phyloP scores from a whole-genome alignment of 2,329 filamentous ascomycete species.

The Davidsoniella eucalypti region DNA sequence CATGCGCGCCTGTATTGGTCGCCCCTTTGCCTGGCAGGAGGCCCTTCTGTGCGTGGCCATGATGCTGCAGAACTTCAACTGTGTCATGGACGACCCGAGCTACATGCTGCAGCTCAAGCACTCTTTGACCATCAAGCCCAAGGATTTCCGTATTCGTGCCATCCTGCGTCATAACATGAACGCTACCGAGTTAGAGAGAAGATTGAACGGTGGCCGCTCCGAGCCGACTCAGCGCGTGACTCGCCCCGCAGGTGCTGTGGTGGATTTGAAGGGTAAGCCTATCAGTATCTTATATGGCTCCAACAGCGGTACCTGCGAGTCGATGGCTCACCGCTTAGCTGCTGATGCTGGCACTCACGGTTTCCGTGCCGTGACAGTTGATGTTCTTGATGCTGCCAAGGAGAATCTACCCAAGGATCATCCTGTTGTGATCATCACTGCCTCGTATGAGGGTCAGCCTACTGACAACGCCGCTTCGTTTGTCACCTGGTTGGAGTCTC shows the following conservation, averaged over 20 bases:
- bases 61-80: conserved; percentile 55
- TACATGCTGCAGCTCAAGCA: conserved; percentile 40
- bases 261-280: conserved; percentile 21
- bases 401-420: conserved; percentile 41
- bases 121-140: conserved; percentile 45
- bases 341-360: conserved; percentile 41
- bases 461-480: conserved; percentile 57
- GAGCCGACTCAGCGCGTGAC: conserved; percentile 5
- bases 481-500: conserved; percentile 44
- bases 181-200: conserved; percentile 29
- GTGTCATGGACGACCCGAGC: conserved; percentile 42
- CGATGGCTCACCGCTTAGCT: conserved; percentile 46
- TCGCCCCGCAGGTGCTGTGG: not conserved
- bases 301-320: conserved; percentile 59
- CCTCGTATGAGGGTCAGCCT: conserved; percentile 59
- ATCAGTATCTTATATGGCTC: conserved; percentile 58
- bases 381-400: conserved; percentile 44
- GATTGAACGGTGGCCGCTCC: conserved; percentile 22
- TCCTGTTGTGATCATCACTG: conserved; percentile 50
- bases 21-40: conserved; percentile 63
- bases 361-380: conserved; percentile 35
- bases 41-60: conserved; percentile 43
- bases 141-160: conserved; percentile 46
- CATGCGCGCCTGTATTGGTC: conserved; percentile 52
- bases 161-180: conserved; percentile 32